A percentile compares a stretch with the other conserved stretches of the same genome.
Evolutionary conservation across 2,329 filamentous ascomycete genomes (phyloP).

Genomic region (Ceratocystiopsis sp.): DNA sequence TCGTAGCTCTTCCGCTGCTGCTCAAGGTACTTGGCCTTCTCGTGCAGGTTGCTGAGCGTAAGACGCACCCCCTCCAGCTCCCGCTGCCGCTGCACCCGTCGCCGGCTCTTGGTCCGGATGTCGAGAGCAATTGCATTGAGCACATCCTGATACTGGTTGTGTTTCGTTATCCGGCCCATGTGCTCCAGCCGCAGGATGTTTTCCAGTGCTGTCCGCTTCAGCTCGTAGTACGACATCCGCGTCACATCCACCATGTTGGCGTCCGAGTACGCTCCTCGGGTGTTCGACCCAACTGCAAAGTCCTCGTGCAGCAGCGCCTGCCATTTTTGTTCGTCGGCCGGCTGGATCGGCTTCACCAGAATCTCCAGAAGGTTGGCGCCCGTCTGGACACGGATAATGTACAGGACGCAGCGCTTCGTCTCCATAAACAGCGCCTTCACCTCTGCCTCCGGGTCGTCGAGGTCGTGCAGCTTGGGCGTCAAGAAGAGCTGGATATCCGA

Average conservation of each 20-base stretch:
- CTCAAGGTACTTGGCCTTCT: slow-evolving; percentile 84
- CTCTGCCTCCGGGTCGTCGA: slow-evolving; percentile 84
- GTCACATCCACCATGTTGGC: slow-evolving; percentile 79
- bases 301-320: slow-evolving; percentile 66
- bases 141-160: slow-evolving; percentile 95
- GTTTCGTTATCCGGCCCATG: slow-evolving; percentile 68
- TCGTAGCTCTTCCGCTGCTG: slow-evolving; percentile 95
- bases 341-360: slow-evolving; percentile 70
- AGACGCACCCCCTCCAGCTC: slow-evolving; percentile 73
- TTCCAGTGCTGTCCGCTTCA: slow-evolving; percentile 85
- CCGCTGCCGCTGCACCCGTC: slow-evolving; percentile 76
- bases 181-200: slow-evolving; percentile 85
- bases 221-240: slow-evolving; percentile 72
- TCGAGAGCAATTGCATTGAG: slow-evolving; percentile 93
- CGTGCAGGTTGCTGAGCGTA: slow-evolving; percentile 58
- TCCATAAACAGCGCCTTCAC: slow-evolving; percentile 93
- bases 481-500: slow-evolving; percentile 83
- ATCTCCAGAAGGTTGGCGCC: slow-evolving; percentile 89
- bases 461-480: slow-evolving; percentile 74
- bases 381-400: slow-evolving; percentile 93
- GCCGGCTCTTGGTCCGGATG: slow-evolving; percentile 90
- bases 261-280: slow-evolving; percentile 78
- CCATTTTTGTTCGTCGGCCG: slow-evolving; percentile 86
- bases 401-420: slow-evolving; percentile 90
- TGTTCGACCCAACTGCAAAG: slow-evolving; percentile 47